Evolutionary conservation across 1,284 basidiomycete species (phyloP).

Genomic region (Exobasidium cylindrosporum): DNA sequence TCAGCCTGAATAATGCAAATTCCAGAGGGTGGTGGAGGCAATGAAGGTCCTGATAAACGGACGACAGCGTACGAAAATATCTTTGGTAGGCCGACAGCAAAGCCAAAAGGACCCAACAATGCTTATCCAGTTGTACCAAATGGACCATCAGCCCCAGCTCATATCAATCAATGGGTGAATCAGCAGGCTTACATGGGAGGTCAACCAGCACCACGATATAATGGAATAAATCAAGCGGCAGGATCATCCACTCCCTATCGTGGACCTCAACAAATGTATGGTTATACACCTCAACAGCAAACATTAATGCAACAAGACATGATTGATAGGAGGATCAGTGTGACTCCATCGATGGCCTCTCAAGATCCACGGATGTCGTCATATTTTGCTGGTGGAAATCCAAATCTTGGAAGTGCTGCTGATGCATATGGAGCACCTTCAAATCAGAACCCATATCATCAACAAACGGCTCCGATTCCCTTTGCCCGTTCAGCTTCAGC

Average conservation of each 20-base stretch:
- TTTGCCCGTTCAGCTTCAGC: background rate
- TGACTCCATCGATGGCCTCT: slow-evolving; percentile 17
- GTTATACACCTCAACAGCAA: background rate
- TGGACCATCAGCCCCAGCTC: slow-evolving; percentile 2
- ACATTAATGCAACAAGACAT: slow-evolving; percentile 11
- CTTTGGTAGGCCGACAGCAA: slow-evolving; percentile 47
- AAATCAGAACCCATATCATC: background rate
- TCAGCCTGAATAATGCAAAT: no score
- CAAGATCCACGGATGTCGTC: slow-evolving; percentile 14
- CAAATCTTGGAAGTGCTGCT: slow-evolving; percentile 12
- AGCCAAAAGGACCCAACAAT: slow-evolving; percentile 34
- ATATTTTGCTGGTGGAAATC: slow-evolving; percentile 2
- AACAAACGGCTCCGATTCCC: background rate
- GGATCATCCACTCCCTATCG: background rate
- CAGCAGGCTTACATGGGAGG: slow-evolving; percentile 3
- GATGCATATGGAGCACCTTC: slow-evolving; percentile 11
- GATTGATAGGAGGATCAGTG: slow-evolving; percentile 21
- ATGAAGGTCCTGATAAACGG: slow-evolving; percentile 37
- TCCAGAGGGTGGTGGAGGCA: background rate
- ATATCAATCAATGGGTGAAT: slow-evolving; percentile 11
- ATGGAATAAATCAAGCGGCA: background rate
- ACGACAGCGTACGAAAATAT: slow-evolving; percentile 51
- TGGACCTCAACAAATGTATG: background rate
- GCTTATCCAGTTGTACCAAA: slow-evolving; percentile 4
- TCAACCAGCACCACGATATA: slow-evolving; percentile 6